Evolutionary conservation across 2,329 filamentous ascomycete genomes (phyloP), one percentile per base, ranked within the genome.

Genomic region (Gremmenia infestans): DNA sequence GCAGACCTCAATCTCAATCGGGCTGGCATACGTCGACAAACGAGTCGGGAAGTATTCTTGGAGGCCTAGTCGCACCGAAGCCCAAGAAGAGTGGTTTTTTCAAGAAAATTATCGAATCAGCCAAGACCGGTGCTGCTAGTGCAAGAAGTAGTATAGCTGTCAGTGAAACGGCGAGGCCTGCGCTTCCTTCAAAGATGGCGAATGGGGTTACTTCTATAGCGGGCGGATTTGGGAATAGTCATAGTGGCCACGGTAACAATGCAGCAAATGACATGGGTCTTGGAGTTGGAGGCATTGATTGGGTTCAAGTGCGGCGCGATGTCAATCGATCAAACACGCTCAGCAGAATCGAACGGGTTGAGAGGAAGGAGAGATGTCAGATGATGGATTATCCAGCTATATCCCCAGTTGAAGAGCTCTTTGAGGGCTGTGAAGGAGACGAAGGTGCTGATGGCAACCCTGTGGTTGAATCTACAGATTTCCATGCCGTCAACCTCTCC

Each of bases 231-330:
- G 60, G 58, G 2, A 68, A 63, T 55, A 72, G 68, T 53, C 76
- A 77, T 22, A 17, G 9, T 47, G n/a, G 23, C 9, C 45, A 47
- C 22, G 51, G 39, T 25, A 52, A 52, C 47, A 81, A 84, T 59
- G 74, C 80, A 4, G 81, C 84, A 14, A 80, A 82, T 54, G 91
- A 95, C 17, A 88, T 88, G 80, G 90, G 88, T 2, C 72, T 88
- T 6, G 80, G 76, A 39, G 70, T 74, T 64, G 76, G 72, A 25
- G 76, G 78, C 1, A 81, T 89, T 14, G 93, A 97, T 70, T 99
- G 94, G 92, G 91, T 99, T n/a, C 92, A 97, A 70, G 91, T 97
- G 22, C 87, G 94, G 37, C 85, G 94, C 47, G 95, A 99, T 72
- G 88, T 99, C 48, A 97, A 99, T 71, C 83, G 94, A 37, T 96